A percentile compares a stretch with the other conserved stretches of the same genome.
These are phyloP conservation scores for Aciculoconidium aculeatum DNA, from an alignment of 805 yeast genomes.

Conservation along the genomic window DNA sequence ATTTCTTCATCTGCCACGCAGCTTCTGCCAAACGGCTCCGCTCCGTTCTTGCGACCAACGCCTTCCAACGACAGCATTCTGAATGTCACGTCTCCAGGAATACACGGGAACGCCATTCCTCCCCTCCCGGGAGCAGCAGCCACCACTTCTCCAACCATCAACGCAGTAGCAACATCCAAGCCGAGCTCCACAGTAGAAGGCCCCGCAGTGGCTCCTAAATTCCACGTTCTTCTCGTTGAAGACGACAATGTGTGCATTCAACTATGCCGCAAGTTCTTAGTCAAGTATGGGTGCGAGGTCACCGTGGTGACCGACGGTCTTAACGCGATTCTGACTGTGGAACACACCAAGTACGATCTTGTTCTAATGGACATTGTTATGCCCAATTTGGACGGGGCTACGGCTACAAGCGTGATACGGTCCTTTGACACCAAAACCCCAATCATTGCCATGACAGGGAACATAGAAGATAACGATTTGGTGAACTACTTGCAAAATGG, in stretches of 20 bases:
- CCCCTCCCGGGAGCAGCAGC: no score
- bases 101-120: no score
- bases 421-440: conserved; percentile 82
- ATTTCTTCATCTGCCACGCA: no score
- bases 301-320: conserved; percentile 92
- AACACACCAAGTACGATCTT: conserved; percentile 60
- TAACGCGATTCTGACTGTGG: conserved; percentile 74
- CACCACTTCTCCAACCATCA: conserved; percentile 2
- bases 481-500: conserved; percentile 80
- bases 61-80: no score
- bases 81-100: no score
- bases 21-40: no score
- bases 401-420: conserved; percentile 86
- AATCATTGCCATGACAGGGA: conserved; percentile 91
- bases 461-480: conserved; percentile 75
- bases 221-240: conserved; percentile 72
- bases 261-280: conserved; percentile 73
- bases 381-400: conserved; percentile 85
- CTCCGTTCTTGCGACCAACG: no score
- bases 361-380: conserved; percentile 85
- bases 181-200: not conserved
- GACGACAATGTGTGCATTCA: conserved; percentile 81
- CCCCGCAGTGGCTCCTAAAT: no score
- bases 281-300: conserved; percentile 86
- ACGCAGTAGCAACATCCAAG: conserved; percentile 3